Conservation (phyloP, 2,329 filamentous ascomycete genomes). For the Biscogniauxia sp. region DNA sequence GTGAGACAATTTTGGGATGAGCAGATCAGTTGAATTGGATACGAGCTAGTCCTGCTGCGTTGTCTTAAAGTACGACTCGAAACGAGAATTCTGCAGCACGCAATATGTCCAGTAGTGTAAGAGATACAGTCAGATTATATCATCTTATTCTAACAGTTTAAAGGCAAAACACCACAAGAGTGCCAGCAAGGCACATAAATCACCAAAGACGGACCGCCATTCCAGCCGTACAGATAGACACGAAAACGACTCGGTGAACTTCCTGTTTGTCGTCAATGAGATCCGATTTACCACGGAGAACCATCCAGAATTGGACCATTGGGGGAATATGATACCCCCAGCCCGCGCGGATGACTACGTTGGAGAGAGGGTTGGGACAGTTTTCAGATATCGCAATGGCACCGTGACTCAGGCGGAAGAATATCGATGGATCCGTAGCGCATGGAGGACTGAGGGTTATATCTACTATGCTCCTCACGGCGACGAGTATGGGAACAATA, state of each 20-base stretch:
- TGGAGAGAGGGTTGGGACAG: background rate
- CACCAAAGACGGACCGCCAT: background rate
- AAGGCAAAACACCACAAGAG: background rate
- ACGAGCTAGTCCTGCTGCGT: background rate
- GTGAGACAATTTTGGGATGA: background rate
- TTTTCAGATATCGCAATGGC: slow-evolving; percentile 1
- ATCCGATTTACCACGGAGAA: background rate
- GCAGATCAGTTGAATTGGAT: background rate
- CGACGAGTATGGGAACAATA: background rate
- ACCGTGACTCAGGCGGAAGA: background rate
- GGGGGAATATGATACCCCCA: background rate
- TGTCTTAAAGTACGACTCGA: background rate
- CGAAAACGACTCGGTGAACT: background rate
- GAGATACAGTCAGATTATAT: background rate
- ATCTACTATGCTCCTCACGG: background rate
- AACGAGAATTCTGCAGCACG: background rate
- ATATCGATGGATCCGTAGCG: background rate
- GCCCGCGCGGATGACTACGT: background rate
- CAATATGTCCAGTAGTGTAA: background rate
- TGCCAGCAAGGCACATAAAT: background rate
- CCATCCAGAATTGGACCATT: background rate
- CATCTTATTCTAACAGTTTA: background rate
- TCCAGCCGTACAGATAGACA: background rate
- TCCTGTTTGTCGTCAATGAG: slow-evolving; percentile 21
- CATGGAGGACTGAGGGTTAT: background rate